Evolutionary conservation across 2,329 filamentous ascomycete species (phyloP), one percentile per base, ranked within the genome.

Genomic region (Fusarium papillatum): DNA sequence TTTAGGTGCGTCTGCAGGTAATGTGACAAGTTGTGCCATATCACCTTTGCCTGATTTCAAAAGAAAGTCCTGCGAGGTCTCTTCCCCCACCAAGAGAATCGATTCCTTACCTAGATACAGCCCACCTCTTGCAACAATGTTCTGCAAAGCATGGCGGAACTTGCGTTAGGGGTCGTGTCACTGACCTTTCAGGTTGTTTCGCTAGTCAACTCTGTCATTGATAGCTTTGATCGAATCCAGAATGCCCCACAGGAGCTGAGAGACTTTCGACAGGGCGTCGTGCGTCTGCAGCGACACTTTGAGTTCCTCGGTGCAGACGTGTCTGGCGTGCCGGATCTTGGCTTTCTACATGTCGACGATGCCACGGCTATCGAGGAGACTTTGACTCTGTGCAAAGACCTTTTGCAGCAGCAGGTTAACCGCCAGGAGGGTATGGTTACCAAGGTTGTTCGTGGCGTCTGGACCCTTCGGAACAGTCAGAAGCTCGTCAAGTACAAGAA

Each of bases 241-340:
- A 72, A 72, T 34, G 67, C 70, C 10, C 70, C 70, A 29, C 67
- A 43, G 24, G 70, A 72, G 31, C 36, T 72, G 24, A 59, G 62
- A 16, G 70, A 72, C 62, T 72, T 72, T 38, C 67, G 62, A 19
- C 67, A 61, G 31, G 26, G 67, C 29, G 70, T 50, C 24, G 17
- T 63, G 38, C 70, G 70, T 3, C 67, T 72, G 24, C 62, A 70
- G 29, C 70, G 67, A 2, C 70, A 70, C 46, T 55, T 72, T 14
- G 62, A 72, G 48, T 34, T 50, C 22, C 48, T 72, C n/a, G 41
- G 66, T 7, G 39, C 46, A 5, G 67, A 66, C 31, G n/a, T 36
- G 17, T 64, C 16, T 16, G 17, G 43, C 5, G 19, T 39, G 3
- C n/a, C n/a, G 9, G 17, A 29, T 9, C 38, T 64, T 36, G 50